Percentiles rank a stretch among this genome's conserved stretches.
Conservation (phyloP, 1,284 basidiomycete species). For the Sanghuangporus weigelae region DNA sequence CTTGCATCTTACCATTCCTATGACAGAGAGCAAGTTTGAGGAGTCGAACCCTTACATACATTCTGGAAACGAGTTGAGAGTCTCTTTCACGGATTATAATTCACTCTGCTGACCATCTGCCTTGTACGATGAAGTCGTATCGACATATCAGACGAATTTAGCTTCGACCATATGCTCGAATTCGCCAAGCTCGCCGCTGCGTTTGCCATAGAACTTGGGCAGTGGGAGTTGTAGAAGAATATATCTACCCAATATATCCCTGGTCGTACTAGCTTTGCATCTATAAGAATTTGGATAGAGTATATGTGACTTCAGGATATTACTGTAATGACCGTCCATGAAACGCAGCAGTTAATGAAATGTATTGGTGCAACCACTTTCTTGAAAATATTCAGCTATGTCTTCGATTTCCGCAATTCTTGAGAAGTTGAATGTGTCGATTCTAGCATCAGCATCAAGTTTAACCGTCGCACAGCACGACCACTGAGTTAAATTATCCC, state of each 20-base stretch:
- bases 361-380: too few species aligned
- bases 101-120: background rate
- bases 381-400: too few species aligned
- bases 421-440: background rate
- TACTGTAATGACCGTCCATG: background rate
- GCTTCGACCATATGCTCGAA: conserved; percentile 76
- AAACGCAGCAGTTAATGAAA: too few species aligned
- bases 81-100: conserved; percentile 11
- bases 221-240: conserved; percentile 35
- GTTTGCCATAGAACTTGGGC: conserved; percentile 77
- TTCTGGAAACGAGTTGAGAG: conserved; percentile 66
- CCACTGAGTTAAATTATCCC: background rate
- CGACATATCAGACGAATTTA: conserved; percentile 84
- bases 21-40: conserved; percentile 62
- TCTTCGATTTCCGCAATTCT: too few species aligned
- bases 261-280: background rate
- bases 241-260: background rate
- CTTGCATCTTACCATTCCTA: conserved; percentile 19
- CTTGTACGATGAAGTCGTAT: conserved; percentile 49
- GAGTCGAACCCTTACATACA: conserved; percentile 84
- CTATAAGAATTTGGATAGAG: background rate
- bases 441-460: background rate
- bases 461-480: background rate
- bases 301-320: too few species aligned
- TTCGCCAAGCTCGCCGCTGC: conserved; percentile 89